phyloP scores from a whole-genome alignment of 108 stramenopile genomes.

The Stephanodiscus triporus region DNA sequence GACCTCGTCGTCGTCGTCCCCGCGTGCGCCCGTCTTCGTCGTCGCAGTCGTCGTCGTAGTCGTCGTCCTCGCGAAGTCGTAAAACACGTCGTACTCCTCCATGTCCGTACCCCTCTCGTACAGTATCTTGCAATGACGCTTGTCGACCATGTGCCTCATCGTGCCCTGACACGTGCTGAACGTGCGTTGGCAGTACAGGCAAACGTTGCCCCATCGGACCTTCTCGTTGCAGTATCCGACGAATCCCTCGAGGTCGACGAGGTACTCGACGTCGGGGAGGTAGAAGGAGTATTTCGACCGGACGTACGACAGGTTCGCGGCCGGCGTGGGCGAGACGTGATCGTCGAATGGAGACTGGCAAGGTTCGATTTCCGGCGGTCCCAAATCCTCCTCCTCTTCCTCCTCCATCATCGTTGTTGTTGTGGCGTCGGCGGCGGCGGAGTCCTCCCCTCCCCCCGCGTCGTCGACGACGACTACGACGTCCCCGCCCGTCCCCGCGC shows the following conservation, averaged over 20 bases:
- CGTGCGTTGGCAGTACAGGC: constrained; percentile 91
- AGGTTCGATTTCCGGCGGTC: constrained; percentile 72
- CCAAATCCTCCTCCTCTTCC: constrained; percentile 22
- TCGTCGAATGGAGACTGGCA: constrained; percentile 89
- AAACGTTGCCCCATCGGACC: constrained; percentile 90
- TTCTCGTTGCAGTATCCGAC: constrained; percentile 94
- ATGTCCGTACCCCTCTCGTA: constrained; percentile 91
- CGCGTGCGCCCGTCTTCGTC: constrained; percentile 29
- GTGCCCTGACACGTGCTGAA: constrained; percentile 74
- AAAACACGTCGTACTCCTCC: constrained; percentile 96
- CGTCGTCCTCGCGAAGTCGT: constrained; percentile 87
- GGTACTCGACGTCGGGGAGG: constrained; percentile 91
- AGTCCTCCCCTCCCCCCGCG: no score
- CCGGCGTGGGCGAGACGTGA: constrained; percentile 56
- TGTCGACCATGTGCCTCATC: constrained; percentile 85
- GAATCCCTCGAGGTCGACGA: constrained; percentile 78
- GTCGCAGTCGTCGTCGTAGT: constrained; percentile 35
- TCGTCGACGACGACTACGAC: constrained; percentile 10
- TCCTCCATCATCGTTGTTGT: constrained; percentile 10
- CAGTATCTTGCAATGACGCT: constrained; percentile 85
- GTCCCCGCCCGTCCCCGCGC: no score
- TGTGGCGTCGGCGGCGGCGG: no score
- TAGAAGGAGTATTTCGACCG: constrained; percentile 81
- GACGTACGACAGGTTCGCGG: constrained; percentile 80
- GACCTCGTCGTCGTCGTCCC: constrained; percentile 37